A percentile compares a stretch with the other conserved stretches of the same genome.
Evolutionary conservation across 2,329 filamentous ascomycete genomes (phyloP).

Genomic region (Fusarium falciforme): DNA sequence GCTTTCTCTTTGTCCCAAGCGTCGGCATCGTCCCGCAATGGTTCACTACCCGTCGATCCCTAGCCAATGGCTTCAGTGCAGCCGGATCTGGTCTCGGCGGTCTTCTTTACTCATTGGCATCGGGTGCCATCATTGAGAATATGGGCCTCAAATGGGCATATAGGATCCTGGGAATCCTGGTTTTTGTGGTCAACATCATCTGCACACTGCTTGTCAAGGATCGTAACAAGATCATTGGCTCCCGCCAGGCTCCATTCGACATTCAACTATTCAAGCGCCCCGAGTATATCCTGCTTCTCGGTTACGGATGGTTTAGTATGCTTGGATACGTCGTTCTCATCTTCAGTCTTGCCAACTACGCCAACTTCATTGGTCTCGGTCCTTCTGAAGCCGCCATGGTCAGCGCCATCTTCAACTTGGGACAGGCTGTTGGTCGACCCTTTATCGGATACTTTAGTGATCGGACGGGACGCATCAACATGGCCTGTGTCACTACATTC

Average conservation of each 20-base stretch:
- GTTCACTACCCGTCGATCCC: slow-evolving; percentile 75
- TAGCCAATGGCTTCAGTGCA: slow-evolving; percentile 76
- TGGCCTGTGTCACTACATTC: slow-evolving; percentile 74
- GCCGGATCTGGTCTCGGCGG: slow-evolving; percentile 83
- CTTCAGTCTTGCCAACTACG: slow-evolving; percentile 81
- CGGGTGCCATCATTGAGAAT: slow-evolving; percentile 74
- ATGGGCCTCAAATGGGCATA: slow-evolving; percentile 76
- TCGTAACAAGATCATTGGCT: slow-evolving; percentile 76
- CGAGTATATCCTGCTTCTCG: slow-evolving; percentile 73
- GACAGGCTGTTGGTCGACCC: slow-evolving; percentile 75
- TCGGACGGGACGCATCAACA: slow-evolving; percentile 76
- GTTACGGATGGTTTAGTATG: slow-evolving; percentile 78
- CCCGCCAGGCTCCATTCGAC: slow-evolving; percentile 76
- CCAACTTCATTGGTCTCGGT: slow-evolving; percentile 73
- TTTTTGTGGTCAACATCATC: slow-evolving; percentile 71
- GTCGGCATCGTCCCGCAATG: slow-evolving; percentile 78
- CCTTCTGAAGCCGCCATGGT: slow-evolving; percentile 76
- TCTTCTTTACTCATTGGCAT: slow-evolving; percentile 73
- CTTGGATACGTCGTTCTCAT: slow-evolving; percentile 81
- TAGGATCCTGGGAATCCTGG: slow-evolving; percentile 71
- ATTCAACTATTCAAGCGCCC: slow-evolving; percentile 67
- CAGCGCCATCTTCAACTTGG: slow-evolving; percentile 78
- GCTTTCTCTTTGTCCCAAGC: slow-evolving; percentile 77
- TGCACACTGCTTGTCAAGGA: slow-evolving; percentile 75
- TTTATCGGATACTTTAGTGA: slow-evolving; percentile 80